Base-by-base conservation (phyloP, 1,139 yeast species). In the Williopsis jadinii region DNA sequence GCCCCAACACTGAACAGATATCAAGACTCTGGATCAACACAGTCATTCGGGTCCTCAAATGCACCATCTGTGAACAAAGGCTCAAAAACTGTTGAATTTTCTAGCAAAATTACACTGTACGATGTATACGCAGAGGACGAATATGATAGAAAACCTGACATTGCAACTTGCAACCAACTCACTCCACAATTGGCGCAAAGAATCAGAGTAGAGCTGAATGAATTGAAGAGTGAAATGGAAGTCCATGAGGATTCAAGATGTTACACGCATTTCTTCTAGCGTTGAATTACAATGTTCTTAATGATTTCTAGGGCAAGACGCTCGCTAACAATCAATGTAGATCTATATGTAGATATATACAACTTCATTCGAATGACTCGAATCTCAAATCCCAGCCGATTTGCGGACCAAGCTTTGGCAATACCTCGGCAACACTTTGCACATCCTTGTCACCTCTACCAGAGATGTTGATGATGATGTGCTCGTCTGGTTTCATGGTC, bases 361-460 rank as follows among this genome's bases (percentile, higher is more conserved):
- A n/a, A 19, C 27, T 28, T 35, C 34, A 51, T 38, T 51, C 38
- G 37, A 51, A 54, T 15, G 58, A 47, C 57, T 84, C 92, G 55
- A 92, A 92, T 64, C 98, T 78, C 60, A 92, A 73, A 62, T 92
- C 97, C 98, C 98, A 92, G 54, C 84, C 92, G 60, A 92, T 90
- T 62, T 80, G 62, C 40, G 92, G 94, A 36, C 99, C 99, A 46
- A 88, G 71, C 48, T 66, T 76, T 37, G 98, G 98, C 59, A 92
- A 73, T 39, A 83, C 78, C 63, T 92, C 97, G 34, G 98, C 98
- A 44, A 92, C 97, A 61, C 92, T 85, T 68, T 90, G 97, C 31
- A 92, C 98, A 62, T 92, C 99, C 71, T 92, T 92, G 63, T 94
- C 99, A 67, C 99, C 99, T 72, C 98, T 85, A 58, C 99, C 99